Evolutionary conservation across 129 eudicot genomes (phyloP).

Genomic region (Pittosporum tobira): DNA sequence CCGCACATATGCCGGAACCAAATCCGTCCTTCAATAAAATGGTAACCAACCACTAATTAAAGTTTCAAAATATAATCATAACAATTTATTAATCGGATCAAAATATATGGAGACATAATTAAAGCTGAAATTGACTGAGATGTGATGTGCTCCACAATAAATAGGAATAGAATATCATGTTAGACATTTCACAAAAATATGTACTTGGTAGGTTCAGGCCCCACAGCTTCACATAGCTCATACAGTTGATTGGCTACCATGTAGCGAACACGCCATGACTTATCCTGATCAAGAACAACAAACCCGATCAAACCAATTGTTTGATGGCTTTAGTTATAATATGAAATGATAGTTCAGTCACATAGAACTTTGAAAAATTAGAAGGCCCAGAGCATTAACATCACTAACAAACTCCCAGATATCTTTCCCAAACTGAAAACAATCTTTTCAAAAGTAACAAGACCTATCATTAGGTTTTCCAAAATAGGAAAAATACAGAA

Average conservation of each 20-base stretch:
- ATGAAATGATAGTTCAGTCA: neutral
- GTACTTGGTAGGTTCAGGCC: constrained; percentile 96
- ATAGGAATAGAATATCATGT: neutral
- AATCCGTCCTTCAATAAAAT: constrained; percentile 61
- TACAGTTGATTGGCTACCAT: constrained; percentile 99
- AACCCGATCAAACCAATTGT: constrained; percentile 15
- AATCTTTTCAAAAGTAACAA: neutral
- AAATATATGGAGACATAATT: neutral
- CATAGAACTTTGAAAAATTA: too few species aligned
- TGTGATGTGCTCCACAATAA: neutral
- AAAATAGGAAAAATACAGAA: too few species aligned
- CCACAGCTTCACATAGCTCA: constrained; percentile 98
- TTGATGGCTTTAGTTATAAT: neutral
- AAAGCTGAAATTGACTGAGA: too few species aligned
- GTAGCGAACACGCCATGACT: constrained; percentile 99
- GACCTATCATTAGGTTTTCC: neutral
- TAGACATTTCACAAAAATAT: neutral
- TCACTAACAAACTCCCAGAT: neutral
- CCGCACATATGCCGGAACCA: constrained; percentile 98
- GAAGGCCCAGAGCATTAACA: neutral
- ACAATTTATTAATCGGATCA: neutral
- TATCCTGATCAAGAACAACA: constrained; percentile 55
- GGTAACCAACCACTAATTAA: constrained; percentile 2
- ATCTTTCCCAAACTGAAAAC: neutral
- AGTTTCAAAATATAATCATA: constrained; percentile 7